Base-by-base conservation (phyloP, 2,329 filamentous ascomycete genomes). In the Aureobasidium leucospermi region DNA sequence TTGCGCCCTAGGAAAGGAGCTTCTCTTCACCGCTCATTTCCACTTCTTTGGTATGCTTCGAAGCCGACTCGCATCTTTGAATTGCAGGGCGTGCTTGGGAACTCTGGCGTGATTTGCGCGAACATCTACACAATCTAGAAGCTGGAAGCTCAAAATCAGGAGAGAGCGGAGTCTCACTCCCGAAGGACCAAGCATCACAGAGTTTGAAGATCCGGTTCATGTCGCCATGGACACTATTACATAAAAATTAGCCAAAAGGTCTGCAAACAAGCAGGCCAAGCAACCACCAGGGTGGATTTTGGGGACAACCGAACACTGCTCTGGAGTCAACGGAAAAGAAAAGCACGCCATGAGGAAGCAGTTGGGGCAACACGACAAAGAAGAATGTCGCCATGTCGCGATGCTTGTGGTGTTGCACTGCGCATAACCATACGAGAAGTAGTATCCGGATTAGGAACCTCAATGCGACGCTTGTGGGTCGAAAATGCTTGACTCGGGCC, bases 1-100 rank as follows among this genome's bases (percentile, higher is more conserved):
- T 53, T 19, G 11, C 38, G 28, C 51, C 38, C 31, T 46, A 52
- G 34, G 6, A 52, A 41, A 10, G 39, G 52, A 56, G 28, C 6
- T 28, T 46, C 47, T 47, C 45, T 48, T 58, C 55, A 58, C 55
- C 55, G 55, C 55, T 58, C 42, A 58, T 58, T 58, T 58, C 55
- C 43, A 41, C 34, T 36, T 29, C 13, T 47, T 16, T 32, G 28
- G 38, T 43, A 16, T 46, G 29, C 52, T 46, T 38, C 19, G 39
- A 42, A 46, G 41, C 31, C 41, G 31, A 36, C 52, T 56, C 31
- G 39, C 16, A 16, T 46, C 29, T 28, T 28, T 16, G 31, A 43
- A 36, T 45, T 38, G 34, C 55, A 58, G 55, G 34, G 31, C 42
- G 55, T 58, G 55, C 55, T 32, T 23, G 23, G 13, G 3, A 43